Evolutionary conservation across 352 stramenopile species (phyloP).

Genomic region (Pythium insidiosum): DNA sequence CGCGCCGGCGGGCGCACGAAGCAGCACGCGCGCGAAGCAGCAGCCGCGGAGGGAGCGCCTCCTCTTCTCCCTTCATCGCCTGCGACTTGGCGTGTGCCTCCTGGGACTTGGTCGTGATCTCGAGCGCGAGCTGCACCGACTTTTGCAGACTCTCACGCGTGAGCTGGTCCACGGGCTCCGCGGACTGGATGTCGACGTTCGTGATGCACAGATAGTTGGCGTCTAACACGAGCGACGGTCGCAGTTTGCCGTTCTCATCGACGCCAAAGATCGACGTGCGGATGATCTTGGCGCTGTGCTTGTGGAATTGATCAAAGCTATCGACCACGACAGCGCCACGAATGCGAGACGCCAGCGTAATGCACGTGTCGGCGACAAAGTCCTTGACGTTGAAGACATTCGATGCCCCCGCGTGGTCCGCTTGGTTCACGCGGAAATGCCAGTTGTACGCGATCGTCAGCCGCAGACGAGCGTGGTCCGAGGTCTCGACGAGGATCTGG

Average conservation of each 20-base stretch:
- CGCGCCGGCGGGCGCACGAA: no score
- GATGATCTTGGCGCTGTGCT: conserved; percentile 74
- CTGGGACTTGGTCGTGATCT: conserved; percentile 81
- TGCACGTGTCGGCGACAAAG: conserved; percentile 73
- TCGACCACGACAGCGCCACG: conserved; percentile 63
- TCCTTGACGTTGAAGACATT: conserved; percentile 81
- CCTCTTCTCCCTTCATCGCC: conserved; percentile 75
- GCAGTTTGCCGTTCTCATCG: conserved; percentile 44
- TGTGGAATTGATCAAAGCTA: conserved; percentile 77
- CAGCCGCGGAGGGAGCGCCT: no score
- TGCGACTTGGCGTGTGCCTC: conserved; percentile 69
- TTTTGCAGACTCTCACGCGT: conserved; percentile 74
- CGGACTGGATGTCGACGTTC: no score
- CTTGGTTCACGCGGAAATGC: conserved; percentile 61
- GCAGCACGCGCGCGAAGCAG: no score
- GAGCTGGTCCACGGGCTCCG: no score
- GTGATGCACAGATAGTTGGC: conserved; percentile 75
- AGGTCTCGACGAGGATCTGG: conserved; percentile 77
- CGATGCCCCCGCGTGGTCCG: conserved; percentile 37
- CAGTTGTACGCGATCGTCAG: conserved; percentile 82
- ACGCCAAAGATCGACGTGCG: conserved; percentile 67
- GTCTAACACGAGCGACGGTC: conserved; percentile 42
- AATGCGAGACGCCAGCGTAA: conserved; percentile 72
- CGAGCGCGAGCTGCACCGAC: conserved; percentile 73
- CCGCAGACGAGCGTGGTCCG: conserved; percentile 59